A percentile compares a stretch with the other conserved stretches of the same genome.
Evolutionary conservation across 1,284 basidiomycete species (phyloP).

Genomic region (Abortiporus biennis): DNA sequence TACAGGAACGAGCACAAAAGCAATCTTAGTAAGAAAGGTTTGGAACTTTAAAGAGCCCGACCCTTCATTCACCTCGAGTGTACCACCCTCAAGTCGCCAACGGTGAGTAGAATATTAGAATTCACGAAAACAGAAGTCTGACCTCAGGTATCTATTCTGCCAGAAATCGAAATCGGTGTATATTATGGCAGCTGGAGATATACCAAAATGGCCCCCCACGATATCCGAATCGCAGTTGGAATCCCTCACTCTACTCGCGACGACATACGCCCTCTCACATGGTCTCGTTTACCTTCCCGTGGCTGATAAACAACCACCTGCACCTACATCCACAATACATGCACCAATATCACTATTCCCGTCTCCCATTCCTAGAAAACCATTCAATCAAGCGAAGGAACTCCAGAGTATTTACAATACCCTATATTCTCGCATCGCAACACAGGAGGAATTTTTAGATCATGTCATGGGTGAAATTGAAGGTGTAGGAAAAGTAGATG

Average conservation of each 20-base stretch:
- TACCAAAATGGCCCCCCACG: conserved; percentile 80
- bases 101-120: too few relatives aligned
- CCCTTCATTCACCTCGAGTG: too few relatives aligned
- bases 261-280: conserved; percentile 82
- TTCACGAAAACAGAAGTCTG: too few relatives aligned
- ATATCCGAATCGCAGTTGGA: conserved; percentile 54
- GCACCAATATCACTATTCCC: conserved; percentile 63
- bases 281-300: conserved; percentile 80
- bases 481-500: conserved; percentile 80
- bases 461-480: conserved; percentile 71
- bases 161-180: too few relatives aligned
- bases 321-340: conserved; percentile 73
- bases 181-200: too few relatives aligned
- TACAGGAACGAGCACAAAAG: too few relatives aligned
- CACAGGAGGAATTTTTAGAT: conserved; percentile 79
- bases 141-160: too few relatives aligned
- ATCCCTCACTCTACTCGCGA: conserved; percentile 59
- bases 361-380: conserved; percentile 73
- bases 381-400: conserved; percentile 64
- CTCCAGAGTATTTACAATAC: conserved; percentile 82
- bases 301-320: conserved; percentile 36
- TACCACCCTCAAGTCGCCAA: too few relatives aligned
- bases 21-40: too few relatives aligned
- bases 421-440: conserved; percentile 81
- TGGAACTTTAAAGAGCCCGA: too few relatives aligned